Evolutionary conservation across 2,329 filamentous ascomycete species (phyloP).

Genomic region (Fusarium sp.): DNA sequence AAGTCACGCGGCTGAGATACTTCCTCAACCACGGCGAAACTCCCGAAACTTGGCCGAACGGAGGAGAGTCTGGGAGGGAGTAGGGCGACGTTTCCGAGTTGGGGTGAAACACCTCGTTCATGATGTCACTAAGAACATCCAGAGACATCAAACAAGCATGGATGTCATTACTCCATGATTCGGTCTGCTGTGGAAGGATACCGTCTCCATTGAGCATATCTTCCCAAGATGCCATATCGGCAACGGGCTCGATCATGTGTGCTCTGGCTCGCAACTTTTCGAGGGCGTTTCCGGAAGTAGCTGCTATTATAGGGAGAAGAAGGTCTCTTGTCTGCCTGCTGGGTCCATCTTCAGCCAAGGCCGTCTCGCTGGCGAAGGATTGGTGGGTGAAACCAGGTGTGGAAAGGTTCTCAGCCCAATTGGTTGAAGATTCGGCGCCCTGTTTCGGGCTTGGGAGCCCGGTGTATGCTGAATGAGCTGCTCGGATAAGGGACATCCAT

Average conservation of each 20-base stretch:
- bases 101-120: slow-evolving; percentile 17
- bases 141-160: slow-evolving; percentile 19
- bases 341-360: slow-evolving; percentile 21
- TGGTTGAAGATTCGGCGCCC: not conserved
- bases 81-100: not conserved
- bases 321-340: slow-evolving; percentile 4
- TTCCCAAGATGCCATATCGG: not conserved
- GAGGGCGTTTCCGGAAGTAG: slow-evolving; percentile 14
- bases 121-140: slow-evolving; percentile 18
- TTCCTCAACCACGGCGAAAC: slow-evolving; percentile 32
- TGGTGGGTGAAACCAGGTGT: not conserved
- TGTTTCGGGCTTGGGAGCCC: slow-evolving; percentile 9
- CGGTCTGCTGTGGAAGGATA: not conserved
- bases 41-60: slow-evolving; percentile 5
- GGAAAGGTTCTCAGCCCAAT: not conserved
- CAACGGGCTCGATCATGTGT: slow-evolving; percentile 2
- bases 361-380: not conserved
- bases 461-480: slow-evolving; percentile 31
- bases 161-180: not conserved
- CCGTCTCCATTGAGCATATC: not conserved
- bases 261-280: slow-evolving; percentile 4
- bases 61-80: not conserved
- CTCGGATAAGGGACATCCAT: slow-evolving; percentile 38
- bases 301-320: slow-evolving; percentile 28
- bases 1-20: slow-evolving; percentile 42